A percentile compares a stretch with the other conserved stretches of the same genome.
These are phyloP conservation scores for Xylaria telfairii DNA, from an alignment of 495 filamentous ascomycete genomes.

Conservation along the genomic window DNA sequence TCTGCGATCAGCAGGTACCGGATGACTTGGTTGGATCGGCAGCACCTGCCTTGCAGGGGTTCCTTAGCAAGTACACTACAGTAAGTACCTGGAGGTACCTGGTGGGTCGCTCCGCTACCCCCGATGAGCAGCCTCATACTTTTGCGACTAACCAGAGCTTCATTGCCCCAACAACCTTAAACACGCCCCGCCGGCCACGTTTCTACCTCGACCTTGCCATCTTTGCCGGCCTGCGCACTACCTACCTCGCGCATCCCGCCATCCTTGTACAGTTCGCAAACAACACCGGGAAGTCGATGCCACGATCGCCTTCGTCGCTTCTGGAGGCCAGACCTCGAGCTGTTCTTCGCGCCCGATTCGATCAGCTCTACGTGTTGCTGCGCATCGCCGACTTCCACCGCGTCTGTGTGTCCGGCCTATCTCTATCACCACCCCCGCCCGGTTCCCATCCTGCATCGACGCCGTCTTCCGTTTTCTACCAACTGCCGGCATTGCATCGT, in stretches of 20 bases:
- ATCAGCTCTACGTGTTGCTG: not conserved
- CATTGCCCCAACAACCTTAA: not conserved
- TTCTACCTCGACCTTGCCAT: not conserved
- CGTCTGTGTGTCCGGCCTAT: not conserved
- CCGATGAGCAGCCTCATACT: not conserved
- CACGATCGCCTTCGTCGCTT: not conserved
- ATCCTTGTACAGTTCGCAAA: not conserved
- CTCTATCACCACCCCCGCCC: not conserved
- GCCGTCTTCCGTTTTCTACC: not conserved
- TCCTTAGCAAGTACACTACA: too few species aligned
- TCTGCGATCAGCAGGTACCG: too few species aligned
- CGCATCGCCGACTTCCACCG: not conserved
- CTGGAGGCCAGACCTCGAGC: not conserved
- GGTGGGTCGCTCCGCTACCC: not conserved
- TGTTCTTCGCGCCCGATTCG: not conserved
- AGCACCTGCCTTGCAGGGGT: too few species aligned
- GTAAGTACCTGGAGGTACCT: too few species aligned
- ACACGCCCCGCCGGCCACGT: not conserved
- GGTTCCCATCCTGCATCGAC: not conserved
- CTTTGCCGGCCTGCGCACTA: not conserved
- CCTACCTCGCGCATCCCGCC: not conserved
- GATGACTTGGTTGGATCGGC: too few species aligned
- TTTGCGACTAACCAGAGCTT: not conserved
- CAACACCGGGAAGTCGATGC: slow-evolving; percentile 6
- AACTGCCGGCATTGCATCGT: not conserved